A percentile compares a stretch with the other conserved stretches of the same genome.
phyloP scores from a whole-genome alignment of 2,329 filamentous ascomycete species.

The Falciphora oryzae region DNA sequence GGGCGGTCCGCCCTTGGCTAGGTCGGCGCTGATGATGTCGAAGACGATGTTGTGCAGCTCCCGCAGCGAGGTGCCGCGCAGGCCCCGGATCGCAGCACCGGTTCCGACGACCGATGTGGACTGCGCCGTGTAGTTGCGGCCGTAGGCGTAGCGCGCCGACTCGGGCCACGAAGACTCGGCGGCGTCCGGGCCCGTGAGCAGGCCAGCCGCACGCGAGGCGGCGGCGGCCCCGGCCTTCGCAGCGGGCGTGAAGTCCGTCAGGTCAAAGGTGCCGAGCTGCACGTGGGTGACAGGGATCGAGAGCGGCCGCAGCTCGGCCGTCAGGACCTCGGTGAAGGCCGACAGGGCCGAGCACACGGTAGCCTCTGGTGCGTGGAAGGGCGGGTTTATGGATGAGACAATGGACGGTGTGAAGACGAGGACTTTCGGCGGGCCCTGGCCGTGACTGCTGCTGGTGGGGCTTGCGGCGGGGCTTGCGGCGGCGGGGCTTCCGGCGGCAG shows the following conservation, averaged over 20 bases:
- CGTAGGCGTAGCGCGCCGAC: conserved; percentile 54
- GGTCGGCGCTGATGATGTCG: conserved; percentile 68
- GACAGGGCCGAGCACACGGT: conserved; percentile 81
- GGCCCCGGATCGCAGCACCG: conserved; percentile 50
- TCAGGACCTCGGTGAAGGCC: conserved; percentile 75
- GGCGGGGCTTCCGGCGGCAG: conserved; percentile 20
- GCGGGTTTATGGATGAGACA: conserved; percentile 70
- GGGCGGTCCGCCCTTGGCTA: conserved; percentile 24
- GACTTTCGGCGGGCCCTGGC: conserved; percentile 58
- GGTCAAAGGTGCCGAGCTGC: conserved; percentile 87
- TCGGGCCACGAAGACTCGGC: conserved; percentile 62
- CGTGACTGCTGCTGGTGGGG: conserved; percentile 24
- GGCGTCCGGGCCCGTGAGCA: conserved; percentile 37
- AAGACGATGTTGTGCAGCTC: conserved; percentile 84
- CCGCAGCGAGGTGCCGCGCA: conserved; percentile 65
- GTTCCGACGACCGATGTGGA: conserved; percentile 48
- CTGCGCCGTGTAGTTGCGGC: conserved; percentile 53
- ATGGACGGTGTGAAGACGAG: conserved; percentile 75
- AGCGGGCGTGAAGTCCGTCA: conserved; percentile 57
- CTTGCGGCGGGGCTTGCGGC: conserved; percentile 35
- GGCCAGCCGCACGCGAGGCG: not conserved
- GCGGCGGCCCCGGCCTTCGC: conserved; percentile 28
- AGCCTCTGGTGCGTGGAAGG: conserved; percentile 80
- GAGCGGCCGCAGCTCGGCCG: conserved; percentile 71
- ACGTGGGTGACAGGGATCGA: conserved; percentile 78